Conservation (phyloP, 345 rosid genomes). For the Salix purpurea region DNA sequence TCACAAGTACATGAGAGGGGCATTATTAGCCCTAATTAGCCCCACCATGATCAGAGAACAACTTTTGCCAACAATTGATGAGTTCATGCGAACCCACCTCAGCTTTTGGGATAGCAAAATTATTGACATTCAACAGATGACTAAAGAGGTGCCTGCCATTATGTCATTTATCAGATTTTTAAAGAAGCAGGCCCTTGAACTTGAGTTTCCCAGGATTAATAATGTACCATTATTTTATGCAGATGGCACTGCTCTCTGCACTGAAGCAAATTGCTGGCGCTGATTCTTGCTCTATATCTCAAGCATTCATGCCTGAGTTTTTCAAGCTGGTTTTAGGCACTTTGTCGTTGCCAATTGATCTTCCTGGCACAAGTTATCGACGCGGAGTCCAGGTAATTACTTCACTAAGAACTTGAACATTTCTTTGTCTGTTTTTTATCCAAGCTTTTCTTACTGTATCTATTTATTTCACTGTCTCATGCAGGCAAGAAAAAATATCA, state of each 20-base stretch:
- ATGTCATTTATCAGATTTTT: not conserved
- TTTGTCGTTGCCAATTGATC: slow-evolving; percentile 64
- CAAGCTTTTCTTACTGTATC: not conserved
- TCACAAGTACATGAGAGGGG: slow-evolving; percentile 68
- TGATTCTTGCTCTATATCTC: slow-evolving; percentile 34
- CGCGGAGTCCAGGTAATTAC: slow-evolving; percentile 57
- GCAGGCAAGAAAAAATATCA: slow-evolving; percentile 58
- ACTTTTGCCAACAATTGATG: slow-evolving; percentile 57
- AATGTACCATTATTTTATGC: not conserved
- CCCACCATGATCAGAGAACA: slow-evolving; percentile 53
- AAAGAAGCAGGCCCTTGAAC: not conserved
- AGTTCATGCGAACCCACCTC: slow-evolving; percentile 55
- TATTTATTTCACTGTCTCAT: too few species aligned
- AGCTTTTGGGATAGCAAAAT: slow-evolving; percentile 42
- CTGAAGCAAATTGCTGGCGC: slow-evolving; percentile 49
- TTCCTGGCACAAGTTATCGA: slow-evolving; percentile 73
- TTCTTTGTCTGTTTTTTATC: not conserved
- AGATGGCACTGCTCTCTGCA: slow-evolving; percentile 70
- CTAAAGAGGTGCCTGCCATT: slow-evolving; percentile 51
- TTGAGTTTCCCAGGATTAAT: not conserved
- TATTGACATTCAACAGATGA: slow-evolving; percentile 69
- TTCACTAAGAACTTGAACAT: not conserved
- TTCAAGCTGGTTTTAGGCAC: slow-evolving; percentile 74
- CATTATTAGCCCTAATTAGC: slow-evolving; percentile 56
- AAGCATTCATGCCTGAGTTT: slow-evolving; percentile 53